Evolutionary conservation across 164 flowering plant species (phyloP), one percentile per base, ranked within the genome.

Genomic region (Magnolia changhungtana): DNA sequence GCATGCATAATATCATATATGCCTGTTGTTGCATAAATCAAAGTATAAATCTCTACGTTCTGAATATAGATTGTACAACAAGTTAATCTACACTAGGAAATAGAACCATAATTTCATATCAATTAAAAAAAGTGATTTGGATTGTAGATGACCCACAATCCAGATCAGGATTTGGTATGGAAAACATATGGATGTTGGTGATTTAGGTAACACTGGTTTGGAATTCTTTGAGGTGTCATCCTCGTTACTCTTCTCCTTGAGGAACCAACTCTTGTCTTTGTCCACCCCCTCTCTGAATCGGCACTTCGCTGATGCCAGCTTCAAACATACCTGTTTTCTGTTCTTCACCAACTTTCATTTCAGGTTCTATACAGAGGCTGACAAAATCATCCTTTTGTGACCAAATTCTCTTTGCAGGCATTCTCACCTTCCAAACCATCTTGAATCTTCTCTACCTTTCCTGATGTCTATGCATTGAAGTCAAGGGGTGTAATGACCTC

Each of bases 221-320:
- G 37, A 49, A 37, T 37, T 37, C 45, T 37, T 65, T n/a, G 24
- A n/a, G 59, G 31, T 11, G 21, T 16, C 23, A 11, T n/a, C 58
- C 66, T 37, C 73, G 69, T 2, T 81, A 86, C 81, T 82, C 87
- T 81, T 87, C 81, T 82, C 87, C 83, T 87, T 88, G 6, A 71
- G 75, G 52, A 90, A 81, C 7, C 84, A 83, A 75, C 84, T 85
- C 85, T 91, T 5, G 86, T 68, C 50, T 83, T 88, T 14, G 72
- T 78, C 96, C 96, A 92, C 71, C 90, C 92, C 80, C 80, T 90
- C 83, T 90, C 58, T 7, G 96, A 94, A 75, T 85, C 81, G 23
- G 83, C 87, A 82, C 80, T 86, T 88, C 91, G 27, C 82, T 84
- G 16, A 79, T 71, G 14, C 21, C 71, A 45, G 73, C 71, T 21